Percentiles rank a stretch among this genome's conserved stretches.
phyloP scores from a whole-genome alignment of 169 alveolate genomes.

The Cryptosporidium sp. region DNA sequence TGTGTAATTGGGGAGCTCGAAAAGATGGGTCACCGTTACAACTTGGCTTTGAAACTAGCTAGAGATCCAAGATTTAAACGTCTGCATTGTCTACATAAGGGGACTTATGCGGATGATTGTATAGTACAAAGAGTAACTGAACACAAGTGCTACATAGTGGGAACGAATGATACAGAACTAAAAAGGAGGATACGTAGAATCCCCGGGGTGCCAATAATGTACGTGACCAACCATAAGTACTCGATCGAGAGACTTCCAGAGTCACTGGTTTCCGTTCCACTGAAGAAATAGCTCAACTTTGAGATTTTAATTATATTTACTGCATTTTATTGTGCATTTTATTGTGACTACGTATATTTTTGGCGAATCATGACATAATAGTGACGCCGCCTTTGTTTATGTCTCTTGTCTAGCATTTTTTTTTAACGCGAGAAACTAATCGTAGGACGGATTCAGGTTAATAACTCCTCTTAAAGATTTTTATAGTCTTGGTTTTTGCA shows the following conservation, averaged over 20 bases:
- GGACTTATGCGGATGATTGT: conserved; percentile 99
- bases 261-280: conserved; percentile 65
- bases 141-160: conserved; percentile 97
- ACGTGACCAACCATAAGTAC: conserved; percentile 94
- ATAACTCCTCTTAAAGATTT: background rate
- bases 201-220: conserved; percentile 99
- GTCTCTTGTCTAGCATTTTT: conserved; percentile 11
- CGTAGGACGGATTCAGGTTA: background rate
- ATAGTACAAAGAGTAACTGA: conserved; percentile 95
- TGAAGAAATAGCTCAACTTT: conserved; percentile 9
- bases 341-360: conserved; percentile 16
- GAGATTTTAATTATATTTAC: background rate
- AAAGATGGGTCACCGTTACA: conserved; percentile 97
- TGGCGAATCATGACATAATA: conserved; percentile 1
- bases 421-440: background rate
- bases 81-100: conserved; percentile 95
- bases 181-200: conserved; percentile 96
- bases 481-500: background rate
- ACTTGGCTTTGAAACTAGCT: conserved; percentile 95
- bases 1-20: conserved; percentile 99
- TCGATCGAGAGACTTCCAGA: conserved; percentile 96
- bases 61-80: conserved; percentile 96
- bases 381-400: conserved; percentile 19
- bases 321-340: background rate
- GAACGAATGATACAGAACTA: conserved; percentile 98